Percentiles rank a stretch among this genome's conserved stretches.
These are phyloP conservation scores for Diaporthe ilicicola DNA, from an alignment of 2,329 filamentous ascomycete genomes.

Conservation along the genomic window DNA sequence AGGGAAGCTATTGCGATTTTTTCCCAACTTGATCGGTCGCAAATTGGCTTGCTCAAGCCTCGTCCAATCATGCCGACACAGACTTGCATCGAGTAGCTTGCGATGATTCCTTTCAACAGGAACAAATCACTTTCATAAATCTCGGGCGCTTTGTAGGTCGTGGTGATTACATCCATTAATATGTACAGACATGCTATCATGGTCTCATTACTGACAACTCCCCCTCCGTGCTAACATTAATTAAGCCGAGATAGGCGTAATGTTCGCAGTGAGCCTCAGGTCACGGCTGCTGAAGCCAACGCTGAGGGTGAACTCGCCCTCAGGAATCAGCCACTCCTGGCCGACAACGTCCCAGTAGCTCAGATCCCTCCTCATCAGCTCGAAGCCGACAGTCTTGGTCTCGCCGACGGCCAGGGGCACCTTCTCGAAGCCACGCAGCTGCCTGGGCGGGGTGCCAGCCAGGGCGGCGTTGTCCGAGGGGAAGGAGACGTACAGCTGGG, in stretches of 20 bases:
- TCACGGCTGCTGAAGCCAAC: constrained; percentile 44
- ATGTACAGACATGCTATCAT: constrained; percentile 13
- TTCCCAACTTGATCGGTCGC: not conserved
- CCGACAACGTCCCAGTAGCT: constrained; percentile 57
- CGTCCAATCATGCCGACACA: not conserved
- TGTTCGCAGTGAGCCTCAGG: constrained; percentile 20
- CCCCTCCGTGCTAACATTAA: not conserved
- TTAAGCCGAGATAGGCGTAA: constrained; percentile 27
- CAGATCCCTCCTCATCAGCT: constrained; percentile 56
- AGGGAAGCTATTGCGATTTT: not conserved
- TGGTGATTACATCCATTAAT: constrained; percentile 14
- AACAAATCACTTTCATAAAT: not conserved
- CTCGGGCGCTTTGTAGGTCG: not conserved
- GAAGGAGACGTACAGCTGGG: constrained; percentile 64
- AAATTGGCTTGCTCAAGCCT: not conserved
- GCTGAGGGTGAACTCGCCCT: constrained; percentile 42
- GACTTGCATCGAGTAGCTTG: not conserved
- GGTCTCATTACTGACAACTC: constrained; percentile 4
- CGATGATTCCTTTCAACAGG: too few relatives aligned
- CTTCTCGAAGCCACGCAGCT: constrained; percentile 63
- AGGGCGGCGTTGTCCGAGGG: constrained; percentile 48
- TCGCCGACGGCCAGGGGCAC: constrained; percentile 51
- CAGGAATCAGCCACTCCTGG: constrained; percentile 51
- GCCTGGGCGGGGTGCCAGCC: constrained; percentile 55
- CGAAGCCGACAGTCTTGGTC: constrained; percentile 51